These are phyloP conservation scores for Ustilago shanxiensis DNA, from an alignment of 1,284 basidiomycete species.

Conservation along the genomic window DNA sequence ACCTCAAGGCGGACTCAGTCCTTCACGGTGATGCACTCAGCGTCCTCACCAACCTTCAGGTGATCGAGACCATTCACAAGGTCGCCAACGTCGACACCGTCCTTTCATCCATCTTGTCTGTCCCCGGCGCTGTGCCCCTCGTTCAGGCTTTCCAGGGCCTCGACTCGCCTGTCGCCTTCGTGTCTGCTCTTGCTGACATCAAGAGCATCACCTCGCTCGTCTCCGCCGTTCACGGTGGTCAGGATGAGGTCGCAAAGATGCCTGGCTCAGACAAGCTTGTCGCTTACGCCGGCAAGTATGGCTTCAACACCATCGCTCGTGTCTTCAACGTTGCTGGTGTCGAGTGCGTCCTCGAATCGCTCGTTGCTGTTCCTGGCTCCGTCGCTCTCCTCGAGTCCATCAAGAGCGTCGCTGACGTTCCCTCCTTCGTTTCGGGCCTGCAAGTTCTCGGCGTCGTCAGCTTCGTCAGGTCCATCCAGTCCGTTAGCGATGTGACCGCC, in stretches of 20 bases:
- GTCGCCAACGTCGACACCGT: slow-evolving; percentile 19
- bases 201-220: slow-evolving; percentile 19
- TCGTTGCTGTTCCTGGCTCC: slow-evolving; percentile 18
- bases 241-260: slow-evolving; percentile 18
- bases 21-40: slow-evolving; percentile 17
- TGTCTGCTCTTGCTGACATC: slow-evolving; percentile 24
- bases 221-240: slow-evolving; percentile 11
- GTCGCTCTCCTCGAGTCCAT: slow-evolving; percentile 24
- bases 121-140: slow-evolving; percentile 16
- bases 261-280: slow-evolving; percentile 23
- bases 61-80: slow-evolving; percentile 21
- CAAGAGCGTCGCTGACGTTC: slow-evolving; percentile 29
- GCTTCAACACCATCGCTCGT: slow-evolving; percentile 9
- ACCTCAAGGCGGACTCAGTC: slow-evolving; percentile 13
- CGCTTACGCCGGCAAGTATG: slow-evolving; percentile 18
- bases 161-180: slow-evolving; percentile 20
- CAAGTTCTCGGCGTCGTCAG: slow-evolving; percentile 8
- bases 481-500: slow-evolving; percentile 10
- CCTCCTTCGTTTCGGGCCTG: slow-evolving; percentile 25
- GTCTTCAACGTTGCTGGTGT: slow-evolving; percentile 12
- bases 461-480: slow-evolving; percentile 27
- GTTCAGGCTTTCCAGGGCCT: slow-evolving; percentile 17
- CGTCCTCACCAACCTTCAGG: slow-evolving; percentile 16
- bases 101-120: slow-evolving; percentile 9
- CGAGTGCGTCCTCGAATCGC: slow-evolving; percentile 12